Base-by-base conservation (phyloP, 2,329 filamentous ascomycete genomes). In the Alternaria arborescens region DNA sequence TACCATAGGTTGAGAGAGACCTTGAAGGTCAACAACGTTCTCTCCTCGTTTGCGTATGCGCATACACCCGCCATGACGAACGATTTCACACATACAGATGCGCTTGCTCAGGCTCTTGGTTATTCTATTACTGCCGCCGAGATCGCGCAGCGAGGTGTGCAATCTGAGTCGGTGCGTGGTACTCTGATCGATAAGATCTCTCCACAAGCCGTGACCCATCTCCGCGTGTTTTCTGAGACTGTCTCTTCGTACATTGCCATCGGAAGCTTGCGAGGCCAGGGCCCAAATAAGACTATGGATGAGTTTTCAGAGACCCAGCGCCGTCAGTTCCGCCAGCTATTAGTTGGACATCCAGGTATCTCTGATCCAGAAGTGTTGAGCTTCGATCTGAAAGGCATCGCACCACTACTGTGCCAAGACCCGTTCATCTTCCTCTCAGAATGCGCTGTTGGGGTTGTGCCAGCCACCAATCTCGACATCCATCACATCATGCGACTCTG, bases 151-250 rank as follows among this genome's bases (percentile, higher is more conserved):
- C 90, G 95, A 69, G 95, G 95, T 7, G 84, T 93, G 4, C 91
- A 92, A 69, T 88, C 89, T 22, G 87, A 91, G 65, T 86, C 87
- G 47, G 55, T 74, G 24, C 90, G 91, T 55, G 85, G 88, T 77
- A 94, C 91, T 5, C 81, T 98, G 46, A 79, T 98, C 20, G 91
- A 94, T 67, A 93, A 90, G 71, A 90, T 98, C 52, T 90, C 95
- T 0, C 91, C 94, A 58, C 89, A 97, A 75, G 86, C 88, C 1
- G 82, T 99, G 61, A 95, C 92, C 2, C 93, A 98, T 75, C 84
- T 99, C 28, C 91, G 94, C 50, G 89, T 98, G 28, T 82, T 98
- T 24, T 89, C 92, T 1, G 95, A 97, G 80, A 98, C 94, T 1
- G 91, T 92, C 1, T 87, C 91, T 30, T 94, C 94, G 0, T 98